Evolutionary conservation across 805 yeast genomes (phyloP), one percentile per base, ranked within the genome.

Genomic region (Lachancea nothofagi): DNA sequence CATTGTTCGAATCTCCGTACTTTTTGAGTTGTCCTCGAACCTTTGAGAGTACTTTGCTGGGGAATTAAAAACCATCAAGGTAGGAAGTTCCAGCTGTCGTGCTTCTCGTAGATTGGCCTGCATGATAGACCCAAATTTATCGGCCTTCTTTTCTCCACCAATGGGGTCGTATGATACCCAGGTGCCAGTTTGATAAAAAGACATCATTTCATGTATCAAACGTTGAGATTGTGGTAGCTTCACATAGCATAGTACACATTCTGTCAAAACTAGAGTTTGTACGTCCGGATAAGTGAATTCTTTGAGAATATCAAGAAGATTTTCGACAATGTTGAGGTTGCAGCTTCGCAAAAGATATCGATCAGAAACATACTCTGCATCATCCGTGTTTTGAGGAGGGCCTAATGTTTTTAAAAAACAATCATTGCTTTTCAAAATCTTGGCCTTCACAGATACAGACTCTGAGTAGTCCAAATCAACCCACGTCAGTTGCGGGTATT

Each of bases 151-250:
- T 9, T 58, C 55, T 6, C 78, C 71, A 0, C 79, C 77, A 57
- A 77, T 73, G 3, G 83, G 83, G 46, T 77, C 83, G 55, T 77
- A 77, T 47, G 77, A 67, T 4, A 72, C 49, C 46, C 64, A 44
- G 46, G 34, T 23, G 1, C 61, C 53, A 29, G 30, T 21, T 2
- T 23, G 8, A 44, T 67, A 62, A 7, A 21, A 19, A 0, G 42
- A 27, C 12, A 50, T 46, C 50, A 75, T 54, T 19, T 58, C 53
- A 8, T 50, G 43, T 10, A 77, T 59, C 15, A 74, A 60, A 4
- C 33, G 20, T n/a, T 55, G 54, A 17, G 77, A 67, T 9, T 66
- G 71, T 10, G 51, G 46, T 1, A 74, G 70, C 3, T 67, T 60
- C 38, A 72, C 50, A 52, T 77, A 77, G 49, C 83, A 77, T 12